These are phyloP conservation scores for Forsythia viridissima DNA, from an alignment of 257 asterid species.

Conservation along the genomic window DNA sequence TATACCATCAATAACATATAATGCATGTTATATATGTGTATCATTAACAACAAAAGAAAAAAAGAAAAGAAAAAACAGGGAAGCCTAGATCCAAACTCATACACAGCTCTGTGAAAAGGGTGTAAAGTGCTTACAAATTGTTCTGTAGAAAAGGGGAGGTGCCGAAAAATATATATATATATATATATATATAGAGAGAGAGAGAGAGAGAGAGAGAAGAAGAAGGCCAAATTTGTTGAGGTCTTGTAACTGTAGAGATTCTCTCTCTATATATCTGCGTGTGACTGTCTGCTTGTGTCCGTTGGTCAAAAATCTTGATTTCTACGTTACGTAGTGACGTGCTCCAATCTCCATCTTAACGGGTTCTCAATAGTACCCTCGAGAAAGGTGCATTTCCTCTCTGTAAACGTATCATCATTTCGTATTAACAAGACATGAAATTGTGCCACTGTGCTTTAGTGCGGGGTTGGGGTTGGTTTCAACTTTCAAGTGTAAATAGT, in stretches of 20 bases:
- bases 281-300: not conserved
- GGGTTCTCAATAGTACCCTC: too few relatives aligned
- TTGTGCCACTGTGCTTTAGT: too few relatives aligned
- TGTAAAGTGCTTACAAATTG: constrained; percentile 3
- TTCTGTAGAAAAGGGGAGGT: not conserved
- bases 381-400: too few relatives aligned
- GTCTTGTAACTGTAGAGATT: not conserved
- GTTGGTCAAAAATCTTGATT: not conserved
- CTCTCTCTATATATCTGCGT: not conserved
- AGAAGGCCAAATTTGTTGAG: not conserved
- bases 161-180: not conserved
- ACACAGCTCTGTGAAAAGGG: not conserved
- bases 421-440: too few relatives aligned
- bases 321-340: too few relatives aligned
- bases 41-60: not conserved
- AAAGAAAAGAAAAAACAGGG: not conserved
- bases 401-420: too few relatives aligned
- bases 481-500: too few relatives aligned
- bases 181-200: not conserved
- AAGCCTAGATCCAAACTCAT: constrained; percentile 22
- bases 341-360: too few relatives aligned
- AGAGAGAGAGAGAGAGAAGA: not conserved
- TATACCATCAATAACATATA: not conserved
- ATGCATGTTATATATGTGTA: constrained; percentile 10
- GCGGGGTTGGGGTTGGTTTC: too few relatives aligned